These are phyloP conservation scores for Yamadazyma olivae DNA, from an alignment of 805 yeast genomes.

Conservation along the genomic window DNA sequence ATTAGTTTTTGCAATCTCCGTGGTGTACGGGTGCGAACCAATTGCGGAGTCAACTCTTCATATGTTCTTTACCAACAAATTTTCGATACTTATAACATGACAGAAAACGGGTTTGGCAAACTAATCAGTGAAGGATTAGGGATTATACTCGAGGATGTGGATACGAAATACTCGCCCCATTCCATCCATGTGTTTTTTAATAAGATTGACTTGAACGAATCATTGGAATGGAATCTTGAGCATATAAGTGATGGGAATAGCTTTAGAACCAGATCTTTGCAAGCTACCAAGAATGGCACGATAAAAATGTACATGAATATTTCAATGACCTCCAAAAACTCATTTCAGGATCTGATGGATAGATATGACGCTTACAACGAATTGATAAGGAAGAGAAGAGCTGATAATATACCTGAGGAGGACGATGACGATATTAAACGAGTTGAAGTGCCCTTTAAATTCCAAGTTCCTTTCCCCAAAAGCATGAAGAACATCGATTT, in stretches of 20 bases:
- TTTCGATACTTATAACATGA: no score
- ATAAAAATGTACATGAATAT: slow-evolving; percentile 25
- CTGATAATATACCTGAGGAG: slow-evolving; percentile 13
- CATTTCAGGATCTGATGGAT: slow-evolving; percentile 16
- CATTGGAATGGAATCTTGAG: slow-evolving; percentile 30
- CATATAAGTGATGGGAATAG: slow-evolving; percentile 32
- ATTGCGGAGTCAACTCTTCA: no score
- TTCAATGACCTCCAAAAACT: slow-evolving; percentile 33
- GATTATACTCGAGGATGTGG: not conserved
- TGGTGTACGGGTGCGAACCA: no score
- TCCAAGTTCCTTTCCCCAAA: slow-evolving; percentile 32
- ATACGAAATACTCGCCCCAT: slow-evolving; percentile 14
- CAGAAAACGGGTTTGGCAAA: no score
- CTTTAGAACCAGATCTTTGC: slow-evolving; percentile 30
- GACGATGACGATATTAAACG: slow-evolving; percentile 21
- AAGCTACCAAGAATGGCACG: slow-evolving; percentile 25
- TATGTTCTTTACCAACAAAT: no score
- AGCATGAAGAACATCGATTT: slow-evolving; percentile 9
- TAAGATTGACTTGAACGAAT: slow-evolving; percentile 10
- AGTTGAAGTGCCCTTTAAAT: slow-evolving; percentile 30
- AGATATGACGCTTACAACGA: slow-evolving; percentile 21
- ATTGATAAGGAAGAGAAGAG: slow-evolving; percentile 20
- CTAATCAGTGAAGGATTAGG: no score
- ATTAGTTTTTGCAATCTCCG: no score
- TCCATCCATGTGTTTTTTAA: slow-evolving; percentile 30